Evolutionary conservation across 2,329 filamentous ascomycete genomes (phyloP), one percentile per base, ranked within the genome.

Genomic region (Capronia epimyces): DNA sequence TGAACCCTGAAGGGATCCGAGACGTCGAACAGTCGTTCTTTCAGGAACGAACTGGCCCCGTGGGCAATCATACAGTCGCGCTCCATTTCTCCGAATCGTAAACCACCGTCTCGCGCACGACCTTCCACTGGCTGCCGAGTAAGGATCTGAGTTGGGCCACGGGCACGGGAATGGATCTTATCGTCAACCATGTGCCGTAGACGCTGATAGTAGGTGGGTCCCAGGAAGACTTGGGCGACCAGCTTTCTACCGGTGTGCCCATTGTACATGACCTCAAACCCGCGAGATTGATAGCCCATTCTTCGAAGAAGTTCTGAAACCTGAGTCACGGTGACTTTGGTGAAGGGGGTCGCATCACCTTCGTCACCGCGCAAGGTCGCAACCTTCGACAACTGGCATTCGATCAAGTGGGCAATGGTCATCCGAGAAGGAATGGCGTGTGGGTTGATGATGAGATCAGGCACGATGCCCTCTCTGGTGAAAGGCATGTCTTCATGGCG

Each of bases 1-100:
- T 98, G 93, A 53, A 98, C 93, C 69, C 90, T 81, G 80, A 97
- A 98, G 31, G 93, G 91, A 74, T 98, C 93, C 46, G 89, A 95
- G 44, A 98, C 93, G 68, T 97, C 91, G 65, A 98, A 96, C 52
- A 98, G 74, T 64, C 93, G 83, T 76, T 98, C 93, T 75, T 98
- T 98, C 66, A 98, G 74, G 80, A 98, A 98, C 1, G 90, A 86
- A 48, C 89, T 91, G 2, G 94, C 93, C 67, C 93, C 93, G 69
- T 98, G 94, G n/a, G 94, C 89, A 75, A 98, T 98, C 93, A 98
- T 98, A 70, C 93, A 98, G 81, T 98, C 94, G 75, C 94, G 91
- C 73, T 98, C 94, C 93, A 98, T 98, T 78, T 98, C 93, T 83
- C 93, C 93, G 82, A 98, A 98, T 67, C 94, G 91, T 39, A 98